Conservation (phyloP, 768 basidiomycete genomes). For the Coprinopsis cinerea region DNA sequence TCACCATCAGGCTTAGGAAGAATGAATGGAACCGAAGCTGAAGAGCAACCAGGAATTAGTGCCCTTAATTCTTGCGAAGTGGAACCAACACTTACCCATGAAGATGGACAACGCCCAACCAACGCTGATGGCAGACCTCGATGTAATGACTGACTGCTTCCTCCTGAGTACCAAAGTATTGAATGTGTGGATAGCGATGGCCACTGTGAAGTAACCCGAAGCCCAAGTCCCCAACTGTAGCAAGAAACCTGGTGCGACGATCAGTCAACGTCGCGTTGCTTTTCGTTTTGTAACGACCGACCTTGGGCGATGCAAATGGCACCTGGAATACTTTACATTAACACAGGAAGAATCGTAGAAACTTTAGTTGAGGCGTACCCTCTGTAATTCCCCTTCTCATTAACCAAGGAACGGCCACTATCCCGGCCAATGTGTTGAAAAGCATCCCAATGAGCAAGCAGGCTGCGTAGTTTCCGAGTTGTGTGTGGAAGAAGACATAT, state of each 20-base stretch:
- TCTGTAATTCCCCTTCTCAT: constrained; percentile 34
- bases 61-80: background rate
- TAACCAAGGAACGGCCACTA: constrained; percentile 51
- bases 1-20: constrained; percentile 21
- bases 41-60: background rate
- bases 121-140: constrained; percentile 31
- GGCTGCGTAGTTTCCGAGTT: constrained; percentile 62
- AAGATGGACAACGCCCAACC: constrained; percentile 52
- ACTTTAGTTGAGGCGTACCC: constrained; percentile 31
- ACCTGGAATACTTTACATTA: constrained; percentile 25
- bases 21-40: constrained; percentile 33
- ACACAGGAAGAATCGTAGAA: constrained; percentile 1
- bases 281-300: constrained; percentile 17
- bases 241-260: constrained; percentile 36
- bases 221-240: constrained; percentile 60
- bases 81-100: constrained; percentile 37
- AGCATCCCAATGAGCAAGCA: constrained; percentile 58
- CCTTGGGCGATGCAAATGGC: constrained; percentile 56
- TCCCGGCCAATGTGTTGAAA: constrained; percentile 44
- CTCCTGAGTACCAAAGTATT: constrained; percentile 54
- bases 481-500: constrained; percentile 64
- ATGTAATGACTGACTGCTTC: constrained; percentile 46
- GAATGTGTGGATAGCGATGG: constrained; percentile 65
- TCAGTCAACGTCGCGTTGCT: constrained; percentile 3
- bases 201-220: constrained; percentile 57